Base-by-base conservation (phyloP, 495 filamentous ascomycete species). In the Cercophora samala region DNA sequence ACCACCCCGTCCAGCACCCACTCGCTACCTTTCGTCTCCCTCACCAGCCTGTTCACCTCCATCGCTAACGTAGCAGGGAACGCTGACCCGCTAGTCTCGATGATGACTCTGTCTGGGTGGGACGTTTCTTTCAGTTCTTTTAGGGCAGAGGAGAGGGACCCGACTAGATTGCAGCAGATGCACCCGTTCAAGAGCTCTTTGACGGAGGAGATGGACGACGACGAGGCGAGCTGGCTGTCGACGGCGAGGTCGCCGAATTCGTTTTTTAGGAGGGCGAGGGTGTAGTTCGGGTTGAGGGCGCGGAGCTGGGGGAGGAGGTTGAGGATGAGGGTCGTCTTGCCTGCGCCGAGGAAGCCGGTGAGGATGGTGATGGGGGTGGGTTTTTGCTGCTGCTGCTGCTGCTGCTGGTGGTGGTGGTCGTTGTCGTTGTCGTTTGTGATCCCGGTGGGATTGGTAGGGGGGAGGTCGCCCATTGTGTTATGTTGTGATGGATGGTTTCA, bases 151-250 rank as follows among this genome's bases (percentile, higher is more conserved):
- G 86, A 85, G 24, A 99, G 85, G 76, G 95, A 91, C 3, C 95
- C 95, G 62, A 99, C 93, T 18, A 97, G 89, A 74, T 97, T 99
- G 80, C 95, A 99, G 83, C 95, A 99, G 74, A 99, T 97, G 78
- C 95, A 99, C 68, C 95, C 95, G 73, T 96, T 94, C 21, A 98
- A 88, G 3, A 99, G 82, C 74, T 99, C 95, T 71, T 88, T 88
- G 19, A 96, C 93, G 63, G 92, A 94, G n/a, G 90, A 86, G 72
- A 99, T 92, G 42, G 93, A 87, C 64, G 85, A 82, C 3, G 90
- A 88, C 0, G 90, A 83, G 55, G 95, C 93, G 19, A 98, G 86
- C 76, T 96, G 92, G 11, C 90, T 93, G 84, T 98, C 95, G 76
- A 98, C 84, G 25, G 92, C 93, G 19, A 99, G 77, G 77, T 98